A percentile compares a stretch with the other conserved stretches of the same genome.
Evolutionary conservation across 306 rosid species (phyloP).

Genomic region (Cyclanthera cordifolia): DNA sequence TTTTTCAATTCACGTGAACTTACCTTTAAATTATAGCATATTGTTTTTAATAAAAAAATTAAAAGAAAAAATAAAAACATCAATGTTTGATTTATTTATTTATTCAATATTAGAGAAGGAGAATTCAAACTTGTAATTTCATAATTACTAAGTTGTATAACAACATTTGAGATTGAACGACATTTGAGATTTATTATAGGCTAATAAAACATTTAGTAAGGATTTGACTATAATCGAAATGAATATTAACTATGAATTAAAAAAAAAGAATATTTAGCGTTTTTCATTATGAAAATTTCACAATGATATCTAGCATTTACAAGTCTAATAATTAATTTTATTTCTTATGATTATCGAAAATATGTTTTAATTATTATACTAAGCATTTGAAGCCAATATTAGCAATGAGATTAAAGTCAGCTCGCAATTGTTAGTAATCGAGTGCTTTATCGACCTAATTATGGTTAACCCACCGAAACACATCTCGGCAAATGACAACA

Average conservation of each 20-base stretch:
- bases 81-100: too few species aligned
- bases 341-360: not conserved
- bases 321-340: not conserved
- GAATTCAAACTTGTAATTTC: too few species aligned
- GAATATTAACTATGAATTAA: too few species aligned
- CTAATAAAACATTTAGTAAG: not conserved
- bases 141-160: too few species aligned
- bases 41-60: too few species aligned
- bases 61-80: too few species aligned
- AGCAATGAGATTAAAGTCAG: not conserved
- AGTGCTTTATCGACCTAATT: not conserved
- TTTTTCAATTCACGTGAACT: too few species aligned
- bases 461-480: slow-evolving; percentile 1
- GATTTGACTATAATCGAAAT: not conserved
- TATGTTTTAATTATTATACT: not conserved
- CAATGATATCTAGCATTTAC: not conserved
- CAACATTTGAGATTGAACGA: not conserved
- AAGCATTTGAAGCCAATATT: not conserved
- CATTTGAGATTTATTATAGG: not conserved
- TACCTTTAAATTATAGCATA: too few species aligned
- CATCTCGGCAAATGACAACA: not conserved
- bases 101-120: too few species aligned
- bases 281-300: not conserved
- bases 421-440: not conserved
- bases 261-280: not conserved